Percentiles rank a stretch among this genome's conserved stretches.
Conservation (phyloP, 495 filamentous ascomycete genomes). For the Tuber borchii region DNA sequence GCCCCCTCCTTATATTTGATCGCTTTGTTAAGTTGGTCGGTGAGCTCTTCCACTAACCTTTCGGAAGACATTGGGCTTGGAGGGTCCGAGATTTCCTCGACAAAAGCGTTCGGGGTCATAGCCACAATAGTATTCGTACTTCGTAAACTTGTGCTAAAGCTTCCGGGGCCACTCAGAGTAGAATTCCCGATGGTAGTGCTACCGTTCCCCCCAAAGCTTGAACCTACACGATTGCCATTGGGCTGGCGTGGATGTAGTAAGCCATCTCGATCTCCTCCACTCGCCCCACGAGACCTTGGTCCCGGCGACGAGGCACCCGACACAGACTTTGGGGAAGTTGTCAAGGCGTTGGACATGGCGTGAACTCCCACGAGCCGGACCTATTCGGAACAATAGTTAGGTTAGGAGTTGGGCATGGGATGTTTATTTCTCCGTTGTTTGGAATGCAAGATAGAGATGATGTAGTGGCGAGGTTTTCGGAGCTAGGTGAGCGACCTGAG, state of each 20-base stretch:
- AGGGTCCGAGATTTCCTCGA: conserved; percentile 50
- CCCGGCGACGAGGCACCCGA: conserved; percentile 21
- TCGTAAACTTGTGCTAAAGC: conserved; percentile 85
- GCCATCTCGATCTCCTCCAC: conserved; percentile 35
- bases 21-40: conserved; percentile 81
- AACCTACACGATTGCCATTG: conserved; percentile 37
- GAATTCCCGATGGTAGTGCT: conserved; percentile 25
- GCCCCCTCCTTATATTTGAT: conserved; percentile 96
- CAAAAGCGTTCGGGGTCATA: conserved; percentile 59
- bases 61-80: conserved; percentile 61
- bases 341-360: conserved; percentile 42
- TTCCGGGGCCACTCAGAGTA: conserved; percentile 64
- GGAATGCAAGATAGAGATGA: not conserved
- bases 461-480: not conserved
- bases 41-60: conserved; percentile 60
- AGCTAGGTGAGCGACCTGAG: not conserved
- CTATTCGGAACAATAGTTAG: conserved; percentile 17
- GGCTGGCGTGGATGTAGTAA: conserved; percentile 30
- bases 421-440: not conserved
- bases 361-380: conserved; percentile 37
- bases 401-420: conserved; percentile 35
- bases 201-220: conserved; percentile 27
- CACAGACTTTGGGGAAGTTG: conserved; percentile 36
- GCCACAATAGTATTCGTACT: conserved; percentile 57
- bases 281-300: conserved; percentile 35